These are phyloP conservation scores for Aspergillus ellipticus DNA, from an alignment of 495 filamentous ascomycete species.

Conservation along the genomic window DNA sequence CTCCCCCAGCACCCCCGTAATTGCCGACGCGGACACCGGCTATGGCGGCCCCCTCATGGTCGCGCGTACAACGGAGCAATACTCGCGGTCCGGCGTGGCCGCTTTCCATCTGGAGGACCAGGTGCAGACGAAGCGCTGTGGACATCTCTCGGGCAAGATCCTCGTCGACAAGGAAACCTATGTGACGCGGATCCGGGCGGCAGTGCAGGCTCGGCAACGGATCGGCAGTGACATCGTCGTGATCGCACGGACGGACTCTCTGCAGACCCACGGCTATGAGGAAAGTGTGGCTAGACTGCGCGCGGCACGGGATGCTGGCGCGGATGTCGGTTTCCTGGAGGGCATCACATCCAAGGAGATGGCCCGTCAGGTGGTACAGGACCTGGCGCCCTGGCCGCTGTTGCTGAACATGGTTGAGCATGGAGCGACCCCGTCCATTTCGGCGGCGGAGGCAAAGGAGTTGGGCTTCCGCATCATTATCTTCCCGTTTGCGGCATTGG, in stretches of 20 bases:
- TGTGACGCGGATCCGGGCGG: constrained; percentile 55
- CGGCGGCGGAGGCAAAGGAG: constrained; percentile 53
- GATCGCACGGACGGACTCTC: constrained; percentile 66
- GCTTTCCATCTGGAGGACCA: constrained; percentile 74
- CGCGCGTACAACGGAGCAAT: constrained; percentile 57
- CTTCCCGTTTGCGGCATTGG: constrained; percentile 52
- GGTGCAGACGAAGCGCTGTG: constrained; percentile 64
- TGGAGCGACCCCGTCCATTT: constrained; percentile 57
- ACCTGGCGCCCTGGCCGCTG: constrained; percentile 57
- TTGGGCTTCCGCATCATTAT: constrained; percentile 65
- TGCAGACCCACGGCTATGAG: constrained; percentile 59
- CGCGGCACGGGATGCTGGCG: constrained; percentile 54
- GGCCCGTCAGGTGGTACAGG: constrained; percentile 37
- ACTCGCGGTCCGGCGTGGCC: constrained; percentile 62
- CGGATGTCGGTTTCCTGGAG: constrained; percentile 62
- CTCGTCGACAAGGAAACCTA: constrained; percentile 54
- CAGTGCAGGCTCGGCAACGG: constrained; percentile 46
- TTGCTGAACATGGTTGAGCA: constrained; percentile 65
- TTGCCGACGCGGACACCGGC: constrained; percentile 69
- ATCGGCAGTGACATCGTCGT: constrained; percentile 60
- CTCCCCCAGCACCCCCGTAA: constrained; percentile 48
- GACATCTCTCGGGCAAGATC: constrained; percentile 60
- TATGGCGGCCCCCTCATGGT: constrained; percentile 66
- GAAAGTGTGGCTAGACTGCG: constrained; percentile 53
- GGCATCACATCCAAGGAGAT: constrained; percentile 37